These are phyloP conservation scores for Claviceps pazoutovae DNA, from an alignment of 2,329 filamentous ascomycete species.

Conservation along the genomic window DNA sequence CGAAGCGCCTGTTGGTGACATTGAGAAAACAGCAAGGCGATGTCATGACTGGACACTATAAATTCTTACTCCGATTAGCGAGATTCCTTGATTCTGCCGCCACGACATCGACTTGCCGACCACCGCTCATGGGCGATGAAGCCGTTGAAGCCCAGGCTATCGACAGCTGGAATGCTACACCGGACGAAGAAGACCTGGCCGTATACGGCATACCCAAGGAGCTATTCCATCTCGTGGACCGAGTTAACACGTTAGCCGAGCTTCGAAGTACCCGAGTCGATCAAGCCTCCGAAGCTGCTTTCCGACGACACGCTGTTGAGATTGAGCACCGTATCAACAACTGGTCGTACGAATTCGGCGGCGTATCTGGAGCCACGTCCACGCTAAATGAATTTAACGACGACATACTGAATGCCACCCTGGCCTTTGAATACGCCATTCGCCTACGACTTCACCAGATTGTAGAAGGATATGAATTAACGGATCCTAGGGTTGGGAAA, in stretches of 20 bases:
- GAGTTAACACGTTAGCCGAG: slow-evolving; percentile 19
- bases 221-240: slow-evolving; percentile 20
- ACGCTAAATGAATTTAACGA: slow-evolving; percentile 11
- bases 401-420: slow-evolving; percentile 21
- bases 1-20: slow-evolving; percentile 23
- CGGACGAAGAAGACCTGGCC: slow-evolving; percentile 19
- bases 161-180: slow-evolving; percentile 13
- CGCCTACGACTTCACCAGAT: slow-evolving; percentile 28
- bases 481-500: slow-evolving; percentile 19
- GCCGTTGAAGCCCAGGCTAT: slow-evolving; percentile 15
- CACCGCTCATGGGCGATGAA: slow-evolving; percentile 20
- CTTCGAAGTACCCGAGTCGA: slow-evolving; percentile 19
- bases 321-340: slow-evolving; percentile 23
- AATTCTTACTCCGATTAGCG: slow-evolving; percentile 21
- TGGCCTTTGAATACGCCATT: slow-evolving; percentile 27
- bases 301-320: slow-evolving; percentile 15
- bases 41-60: slow-evolving; percentile 22
- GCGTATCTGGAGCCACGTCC: slow-evolving; percentile 13
- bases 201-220: slow-evolving; percentile 23
- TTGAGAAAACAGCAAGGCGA: slow-evolving; percentile 18
- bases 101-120: slow-evolving; percentile 20
- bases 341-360: slow-evolving; percentile 21
- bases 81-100: slow-evolving; percentile 21
- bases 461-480: slow-evolving; percentile 25
- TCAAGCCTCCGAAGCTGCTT: slow-evolving; percentile 15